Evolutionary conservation across 371 early-diverging fungal species (phyloP).

Genomic region (Mucor indicus): DNA sequence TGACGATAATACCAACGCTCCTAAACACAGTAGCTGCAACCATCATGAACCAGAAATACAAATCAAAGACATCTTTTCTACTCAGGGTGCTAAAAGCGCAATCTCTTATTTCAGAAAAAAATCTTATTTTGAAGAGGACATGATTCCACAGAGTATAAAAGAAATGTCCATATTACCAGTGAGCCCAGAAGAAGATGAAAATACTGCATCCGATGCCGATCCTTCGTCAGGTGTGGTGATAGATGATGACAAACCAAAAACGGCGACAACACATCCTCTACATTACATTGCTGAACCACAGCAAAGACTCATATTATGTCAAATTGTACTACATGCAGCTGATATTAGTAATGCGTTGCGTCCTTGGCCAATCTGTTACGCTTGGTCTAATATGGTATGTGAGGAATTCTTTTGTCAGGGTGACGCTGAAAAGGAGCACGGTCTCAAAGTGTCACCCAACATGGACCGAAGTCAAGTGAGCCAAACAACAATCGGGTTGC

Average conservation of each 20-base stretch:
- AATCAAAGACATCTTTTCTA: constrained; percentile 37
- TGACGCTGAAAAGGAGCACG: constrained; percentile 69
- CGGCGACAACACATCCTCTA: constrained; percentile 7
- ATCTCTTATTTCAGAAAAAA: constrained; percentile 28
- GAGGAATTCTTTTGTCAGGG: constrained; percentile 87
- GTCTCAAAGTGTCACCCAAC: constrained; percentile 79
- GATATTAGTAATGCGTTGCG: constrained; percentile 87
- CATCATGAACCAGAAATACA: constrained; percentile 10
- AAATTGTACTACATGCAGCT: constrained; percentile 78
- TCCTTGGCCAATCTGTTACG: constrained; percentile 79
- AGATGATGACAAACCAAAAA: constrained; percentile 9
- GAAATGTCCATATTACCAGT: constrained; percentile 12
- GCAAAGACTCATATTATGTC: constrained; percentile 53
- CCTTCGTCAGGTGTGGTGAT: constrained; percentile 7
- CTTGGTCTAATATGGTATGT: constrained; percentile 84
- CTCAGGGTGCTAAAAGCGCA: constrained; percentile 36
- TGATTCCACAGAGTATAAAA: constrained; percentile 13
- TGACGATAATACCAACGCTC: neutral
- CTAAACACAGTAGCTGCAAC: too few species aligned
- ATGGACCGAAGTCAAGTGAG: constrained; percentile 78
- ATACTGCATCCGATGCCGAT: constrained; percentile 1
- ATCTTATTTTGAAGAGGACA: constrained; percentile 28
- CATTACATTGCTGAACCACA: constrained; percentile 25
- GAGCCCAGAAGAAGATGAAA: constrained; percentile 19
- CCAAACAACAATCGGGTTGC: constrained; percentile 73